These are phyloP conservation scores for Phytophthora lateralis DNA, from an alignment of 352 stramenopile genomes.

Conservation along the genomic window DNA sequence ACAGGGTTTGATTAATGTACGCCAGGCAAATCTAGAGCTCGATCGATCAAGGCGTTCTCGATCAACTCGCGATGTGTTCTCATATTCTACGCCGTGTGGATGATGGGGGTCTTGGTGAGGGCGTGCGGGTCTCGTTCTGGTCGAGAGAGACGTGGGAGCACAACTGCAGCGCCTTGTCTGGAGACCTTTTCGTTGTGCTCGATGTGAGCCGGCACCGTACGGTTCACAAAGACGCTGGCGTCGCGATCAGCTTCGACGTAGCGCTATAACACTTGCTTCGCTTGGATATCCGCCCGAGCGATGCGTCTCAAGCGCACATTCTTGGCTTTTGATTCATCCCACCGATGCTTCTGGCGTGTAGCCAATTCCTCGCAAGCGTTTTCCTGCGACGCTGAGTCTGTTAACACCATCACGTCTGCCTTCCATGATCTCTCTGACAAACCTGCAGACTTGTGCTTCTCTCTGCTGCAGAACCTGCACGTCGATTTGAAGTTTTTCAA, in stretches of 20 bases:
- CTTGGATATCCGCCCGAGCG: constrained; percentile 50
- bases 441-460: background rate
- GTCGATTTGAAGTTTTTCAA: constrained; percentile 31
- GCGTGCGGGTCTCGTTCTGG: constrained; percentile 35
- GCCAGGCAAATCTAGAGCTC: background rate
- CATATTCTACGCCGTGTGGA: constrained; percentile 41
- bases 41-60: constrained; percentile 31
- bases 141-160: constrained; percentile 55
- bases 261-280: constrained; percentile 59
- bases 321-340: constrained; percentile 14
- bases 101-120: constrained; percentile 48
- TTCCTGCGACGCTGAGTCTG: background rate
- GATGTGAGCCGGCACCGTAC: constrained; percentile 45
- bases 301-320: constrained; percentile 33
- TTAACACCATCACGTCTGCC: background rate
- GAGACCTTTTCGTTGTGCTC: constrained; percentile 43
- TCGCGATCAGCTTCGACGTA: constrained; percentile 59
- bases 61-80: constrained; percentile 43
- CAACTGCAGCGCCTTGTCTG: constrained; percentile 37
- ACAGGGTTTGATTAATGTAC: background rate
- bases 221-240: constrained; percentile 58
- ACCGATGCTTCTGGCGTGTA: constrained; percentile 13
- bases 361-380: constrained; percentile 33
- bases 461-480: constrained; percentile 18
- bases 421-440: background rate